Percentiles rank a stretch among this genome's conserved stretches.
Evolutionary conservation across 2,329 filamentous ascomycete species (phyloP).

Genomic region (Raffaelea ambrosiae): DNA sequence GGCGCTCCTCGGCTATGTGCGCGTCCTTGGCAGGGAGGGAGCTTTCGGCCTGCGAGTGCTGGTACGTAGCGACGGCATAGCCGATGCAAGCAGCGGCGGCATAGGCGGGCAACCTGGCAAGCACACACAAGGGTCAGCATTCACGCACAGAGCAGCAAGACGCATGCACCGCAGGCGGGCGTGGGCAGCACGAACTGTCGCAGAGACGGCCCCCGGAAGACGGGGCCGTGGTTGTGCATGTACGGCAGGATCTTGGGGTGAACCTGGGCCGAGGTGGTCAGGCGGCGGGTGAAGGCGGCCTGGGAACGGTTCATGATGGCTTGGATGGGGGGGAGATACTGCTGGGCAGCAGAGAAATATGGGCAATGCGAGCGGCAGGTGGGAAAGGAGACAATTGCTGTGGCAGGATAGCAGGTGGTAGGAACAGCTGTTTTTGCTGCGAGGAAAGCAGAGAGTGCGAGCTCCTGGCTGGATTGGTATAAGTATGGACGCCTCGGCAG

Average conservation of each 20-base stretch:
- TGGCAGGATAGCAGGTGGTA: too few species aligned
- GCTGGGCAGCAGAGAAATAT: too few species aligned
- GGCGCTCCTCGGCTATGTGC: not conserved
- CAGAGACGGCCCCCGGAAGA: not conserved
- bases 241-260: slow-evolving; percentile 22
- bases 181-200: slow-evolving; percentile 5
- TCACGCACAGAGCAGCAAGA: not conserved
- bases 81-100: slow-evolving; percentile 6
- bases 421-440: too few species aligned
- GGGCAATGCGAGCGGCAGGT: too few species aligned
- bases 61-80: slow-evolving; percentile 7
- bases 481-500: too few species aligned
- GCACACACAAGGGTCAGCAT: not conserved
- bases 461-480: not conserved
- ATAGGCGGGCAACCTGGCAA: slow-evolving; percentile 6
- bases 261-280: slow-evolving; percentile 18
- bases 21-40: slow-evolving; percentile 1
- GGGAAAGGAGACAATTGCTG: too few species aligned
- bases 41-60: slow-evolving; percentile 4
- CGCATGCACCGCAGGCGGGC: too few species aligned
- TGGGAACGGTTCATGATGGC: slow-evolving; percentile 4
- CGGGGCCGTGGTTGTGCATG: slow-evolving; percentile 15
- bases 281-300: slow-evolving; percentile 4
- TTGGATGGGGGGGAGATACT: too few species aligned
- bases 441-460: not conserved